Percentiles rank a stretch among this genome's conserved stretches.
phyloP scores from a whole-genome alignment of 495 filamentous ascomycete species.

The Penicillium desertorum region DNA sequence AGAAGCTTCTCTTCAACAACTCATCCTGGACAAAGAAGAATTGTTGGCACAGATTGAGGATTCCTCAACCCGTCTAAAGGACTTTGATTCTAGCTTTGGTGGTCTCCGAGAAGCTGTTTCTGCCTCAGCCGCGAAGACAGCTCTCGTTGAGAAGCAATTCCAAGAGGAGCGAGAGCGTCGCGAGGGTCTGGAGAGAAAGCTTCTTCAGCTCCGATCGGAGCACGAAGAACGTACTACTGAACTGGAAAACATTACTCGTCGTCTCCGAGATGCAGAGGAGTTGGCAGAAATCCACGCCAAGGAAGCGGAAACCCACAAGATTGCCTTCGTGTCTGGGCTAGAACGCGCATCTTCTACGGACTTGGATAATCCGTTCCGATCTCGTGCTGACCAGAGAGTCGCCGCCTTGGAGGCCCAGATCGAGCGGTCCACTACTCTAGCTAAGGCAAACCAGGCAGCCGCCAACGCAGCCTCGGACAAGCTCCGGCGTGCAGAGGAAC shows the following conservation, averaged over 20 bases:
- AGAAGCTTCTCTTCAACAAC: slow-evolving; percentile 64
- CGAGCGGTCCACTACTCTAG: slow-evolving; percentile 71
- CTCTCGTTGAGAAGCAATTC: slow-evolving; percentile 74
- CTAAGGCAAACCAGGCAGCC: slow-evolving; percentile 81
- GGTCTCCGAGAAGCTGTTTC: slow-evolving; percentile 76
- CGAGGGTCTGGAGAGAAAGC: slow-evolving; percentile 75
- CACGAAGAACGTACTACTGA: slow-evolving; percentile 83
- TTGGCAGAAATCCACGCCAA: slow-evolving; percentile 81
- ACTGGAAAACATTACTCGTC: slow-evolving; percentile 69
- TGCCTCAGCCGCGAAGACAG: slow-evolving; percentile 71
- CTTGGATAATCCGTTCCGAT: slow-evolving; percentile 47
- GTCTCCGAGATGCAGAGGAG: slow-evolving; percentile 84
- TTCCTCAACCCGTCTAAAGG: slow-evolving; percentile 61
- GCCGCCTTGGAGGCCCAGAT: slow-evolving; percentile 76
- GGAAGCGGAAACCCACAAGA: slow-evolving; percentile 82
- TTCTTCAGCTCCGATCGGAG: slow-evolving; percentile 75
- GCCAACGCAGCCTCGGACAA: slow-evolving; percentile 88
- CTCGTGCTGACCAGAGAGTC: slow-evolving; percentile 71
- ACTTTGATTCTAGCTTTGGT: slow-evolving; percentile 68
- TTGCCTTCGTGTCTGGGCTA: slow-evolving; percentile 79
- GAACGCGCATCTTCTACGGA: slow-evolving; percentile 57
- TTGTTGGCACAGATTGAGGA: slow-evolving; percentile 68
- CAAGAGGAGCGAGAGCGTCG: slow-evolving; percentile 79
- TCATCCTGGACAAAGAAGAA: slow-evolving; percentile 82
- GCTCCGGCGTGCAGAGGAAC: slow-evolving; percentile 86